Conservation (phyloP, 2,329 filamentous ascomycete genomes). For the Colletotrichum salicis region DNA sequence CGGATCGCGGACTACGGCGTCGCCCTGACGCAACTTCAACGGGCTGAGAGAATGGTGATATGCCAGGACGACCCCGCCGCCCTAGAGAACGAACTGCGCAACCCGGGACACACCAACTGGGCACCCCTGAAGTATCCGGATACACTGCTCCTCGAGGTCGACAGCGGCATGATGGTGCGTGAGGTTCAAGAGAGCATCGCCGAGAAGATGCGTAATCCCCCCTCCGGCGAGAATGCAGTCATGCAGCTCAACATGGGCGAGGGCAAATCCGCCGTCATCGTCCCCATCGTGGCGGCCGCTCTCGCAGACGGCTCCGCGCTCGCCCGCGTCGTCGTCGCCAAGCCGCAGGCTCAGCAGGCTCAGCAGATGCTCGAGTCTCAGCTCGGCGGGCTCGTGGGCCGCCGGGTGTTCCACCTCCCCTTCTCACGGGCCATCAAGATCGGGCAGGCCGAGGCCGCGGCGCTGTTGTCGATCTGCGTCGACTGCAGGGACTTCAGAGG, state of each 20-base stretch:
- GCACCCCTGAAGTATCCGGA: constrained; percentile 63
- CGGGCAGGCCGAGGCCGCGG: constrained; percentile 39
- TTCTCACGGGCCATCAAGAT: constrained; percentile 64
- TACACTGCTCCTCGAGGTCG: constrained; percentile 71
- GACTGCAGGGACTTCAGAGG: constrained; percentile 63
- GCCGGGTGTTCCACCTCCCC: constrained; percentile 66
- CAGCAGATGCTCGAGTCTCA: constrained; percentile 63
- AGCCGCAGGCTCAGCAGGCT: constrained; percentile 71
- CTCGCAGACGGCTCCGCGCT: constrained; percentile 63
- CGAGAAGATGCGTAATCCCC: constrained; percentile 60
- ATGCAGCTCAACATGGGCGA: constrained; percentile 79
- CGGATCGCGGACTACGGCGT: constrained; percentile 52
- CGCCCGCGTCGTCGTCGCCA: constrained; percentile 69
- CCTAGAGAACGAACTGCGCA: constrained; percentile 55
- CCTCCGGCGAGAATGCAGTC: constrained; percentile 56
- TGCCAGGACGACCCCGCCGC: constrained; percentile 35
- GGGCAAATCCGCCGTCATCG: constrained; percentile 76
- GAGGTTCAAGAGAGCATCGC: constrained; percentile 69
- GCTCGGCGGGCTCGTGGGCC: constrained; percentile 65
- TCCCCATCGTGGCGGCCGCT: constrained; percentile 68
- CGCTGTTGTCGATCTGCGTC: constrained; percentile 51
- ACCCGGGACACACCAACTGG: constrained; percentile 68
- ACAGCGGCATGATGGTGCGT: constrained; percentile 71
- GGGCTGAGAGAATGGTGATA: constrained; percentile 52
- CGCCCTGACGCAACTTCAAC: constrained; percentile 53